phyloP scores from a whole-genome alignment of 192 early-diverging fungal species.

The Coemansia sp. region DNA sequence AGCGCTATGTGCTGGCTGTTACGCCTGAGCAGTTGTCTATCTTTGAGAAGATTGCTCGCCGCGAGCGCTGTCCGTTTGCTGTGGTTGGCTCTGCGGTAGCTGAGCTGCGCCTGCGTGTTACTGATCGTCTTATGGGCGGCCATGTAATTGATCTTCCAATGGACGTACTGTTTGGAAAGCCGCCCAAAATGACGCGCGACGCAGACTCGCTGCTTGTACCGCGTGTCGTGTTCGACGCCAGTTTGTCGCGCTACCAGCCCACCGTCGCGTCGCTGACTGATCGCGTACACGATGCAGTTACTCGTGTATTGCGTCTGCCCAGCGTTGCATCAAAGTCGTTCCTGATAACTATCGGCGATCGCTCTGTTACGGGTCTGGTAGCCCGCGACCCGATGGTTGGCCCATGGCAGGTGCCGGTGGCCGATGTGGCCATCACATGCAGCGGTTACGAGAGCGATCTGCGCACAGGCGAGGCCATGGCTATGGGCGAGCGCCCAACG shows the following conservation, averaged over 20 bases:
- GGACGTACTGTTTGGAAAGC: slow-evolving; percentile 94
- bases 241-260: slow-evolving; percentile 60
- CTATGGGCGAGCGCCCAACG: slow-evolving; percentile 94
- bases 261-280: slow-evolving; percentile 20
- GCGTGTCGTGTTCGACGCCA: slow-evolving; percentile 59
- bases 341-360: slow-evolving; percentile 97
- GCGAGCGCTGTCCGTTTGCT: slow-evolving; percentile 91
- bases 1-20: slow-evolving; percentile 97
- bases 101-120: slow-evolving; percentile 77
- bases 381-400: slow-evolving; percentile 98
- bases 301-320: slow-evolving; percentile 80
- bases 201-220: slow-evolving; percentile 57
- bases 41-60: slow-evolving; percentile 75
- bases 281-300: slow-evolving; percentile 63
- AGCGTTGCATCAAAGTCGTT: slow-evolving; percentile 90
- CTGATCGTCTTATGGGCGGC: slow-evolving; percentile 56
- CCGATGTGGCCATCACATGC: slow-evolving; percentile 90
- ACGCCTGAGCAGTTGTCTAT: slow-evolving; percentile 58
- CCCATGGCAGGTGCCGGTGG: slow-evolving; percentile 98
- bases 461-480: slow-evolving; percentile 91
- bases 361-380: slow-evolving; percentile 91
- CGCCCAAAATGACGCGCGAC: slow-evolving; percentile 89
- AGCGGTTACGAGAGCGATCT: slow-evolving; percentile 60
- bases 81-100: slow-evolving; percentile 85
- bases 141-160: slow-evolving; percentile 92